Percentiles rank a stretch among this genome's conserved stretches.
phyloP scores from a whole-genome alignment of 108 stramenopile species.

The Skeletonema potamos region DNA sequence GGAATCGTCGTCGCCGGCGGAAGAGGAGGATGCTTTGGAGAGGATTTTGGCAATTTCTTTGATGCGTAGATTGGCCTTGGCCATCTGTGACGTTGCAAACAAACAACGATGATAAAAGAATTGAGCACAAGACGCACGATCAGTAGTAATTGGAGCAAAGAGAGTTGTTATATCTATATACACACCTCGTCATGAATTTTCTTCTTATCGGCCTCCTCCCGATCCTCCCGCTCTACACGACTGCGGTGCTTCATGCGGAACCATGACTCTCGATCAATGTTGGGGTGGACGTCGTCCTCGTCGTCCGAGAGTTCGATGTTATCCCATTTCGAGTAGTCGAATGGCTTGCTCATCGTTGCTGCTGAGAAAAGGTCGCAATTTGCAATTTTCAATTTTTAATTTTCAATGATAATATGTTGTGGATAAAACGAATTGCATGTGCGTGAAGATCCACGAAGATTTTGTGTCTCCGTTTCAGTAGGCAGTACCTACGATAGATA shows the following conservation, averaged over 20 bases:
- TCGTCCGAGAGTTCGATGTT: constrained; percentile 97
- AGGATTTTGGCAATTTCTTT: constrained; percentile 71
- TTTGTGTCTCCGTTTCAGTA: no score
- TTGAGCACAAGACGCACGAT: neutral
- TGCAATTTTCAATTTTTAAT: no score
- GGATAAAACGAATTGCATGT: neutral
- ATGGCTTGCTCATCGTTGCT: constrained; percentile 77
- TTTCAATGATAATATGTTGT: no score
- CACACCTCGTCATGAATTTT: constrained; percentile 76
- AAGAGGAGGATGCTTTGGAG: constrained; percentile 24
- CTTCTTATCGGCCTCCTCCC: constrained; percentile 87
- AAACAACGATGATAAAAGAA: neutral
- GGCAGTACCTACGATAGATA: no score
- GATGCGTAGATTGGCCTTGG: constrained; percentile 79
- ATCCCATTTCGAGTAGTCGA: constrained; percentile 99
- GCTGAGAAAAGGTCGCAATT: neutral
- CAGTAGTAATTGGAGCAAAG: neutral
- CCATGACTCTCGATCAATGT: constrained; percentile 98
- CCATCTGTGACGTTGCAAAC: constrained; percentile 52
- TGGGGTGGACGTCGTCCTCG: constrained; percentile 98
- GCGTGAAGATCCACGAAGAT: neutral
- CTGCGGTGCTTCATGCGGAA: constrained; percentile 94
- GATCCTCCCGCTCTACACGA: constrained; percentile 93
- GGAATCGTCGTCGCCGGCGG: constrained; percentile 41
- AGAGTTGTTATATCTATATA: no score